Base-by-base conservation (phyloP, 495 filamentous ascomycete species). In the Neurospora pannonica region DNA sequence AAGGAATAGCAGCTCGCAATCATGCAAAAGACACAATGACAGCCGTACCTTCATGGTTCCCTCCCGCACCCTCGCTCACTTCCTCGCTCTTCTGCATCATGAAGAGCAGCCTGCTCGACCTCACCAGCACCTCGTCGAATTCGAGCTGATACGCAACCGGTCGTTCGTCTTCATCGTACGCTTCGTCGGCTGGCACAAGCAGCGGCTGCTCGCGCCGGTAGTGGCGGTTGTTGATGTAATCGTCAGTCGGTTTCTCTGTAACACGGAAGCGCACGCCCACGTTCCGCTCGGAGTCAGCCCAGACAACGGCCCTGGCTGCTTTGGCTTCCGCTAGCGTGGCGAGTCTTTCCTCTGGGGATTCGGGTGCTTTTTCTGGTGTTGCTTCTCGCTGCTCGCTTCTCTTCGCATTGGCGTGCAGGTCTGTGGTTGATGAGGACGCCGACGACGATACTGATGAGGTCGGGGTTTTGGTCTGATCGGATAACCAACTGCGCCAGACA, bases 401-500 rank as follows among this genome's bases (percentile, higher is more conserved):
- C 17, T 8, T 11, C 28, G 69, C 60, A 11, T 7, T 19, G 13
- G 13, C 28, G 13, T 67, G 54, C 15, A 67, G 28, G 13, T 67
- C 54, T 67, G 54, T 34, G 28, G 28, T 67, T 34, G 54, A 67
- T 67, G 28, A 67, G 28, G 54, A 67, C 7, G 54, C 54, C 13
- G 54, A 67, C 2, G 54, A 67, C 28, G 54, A 9, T 9, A 36
- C 54, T 34, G 54, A 31, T 31, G 28, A 37, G 17, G 48, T 10
- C 5, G 21, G 6, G 36, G 69, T 71, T n/a, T 34, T 39, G 40
- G 74, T 75, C 72, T 79, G 83, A 71, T 83, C 83, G n/a, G 85
- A 83, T 70, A 95, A 81, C 93, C 93, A 95, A 42, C 88, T 83
- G 39, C 91, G 85, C 84, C 88, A 94, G 43, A 94, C 82, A 11